Evolutionary conservation across 495 filamentous ascomycete genomes (phyloP).

Genomic region (Podospora pseudopauciseta): DNA sequence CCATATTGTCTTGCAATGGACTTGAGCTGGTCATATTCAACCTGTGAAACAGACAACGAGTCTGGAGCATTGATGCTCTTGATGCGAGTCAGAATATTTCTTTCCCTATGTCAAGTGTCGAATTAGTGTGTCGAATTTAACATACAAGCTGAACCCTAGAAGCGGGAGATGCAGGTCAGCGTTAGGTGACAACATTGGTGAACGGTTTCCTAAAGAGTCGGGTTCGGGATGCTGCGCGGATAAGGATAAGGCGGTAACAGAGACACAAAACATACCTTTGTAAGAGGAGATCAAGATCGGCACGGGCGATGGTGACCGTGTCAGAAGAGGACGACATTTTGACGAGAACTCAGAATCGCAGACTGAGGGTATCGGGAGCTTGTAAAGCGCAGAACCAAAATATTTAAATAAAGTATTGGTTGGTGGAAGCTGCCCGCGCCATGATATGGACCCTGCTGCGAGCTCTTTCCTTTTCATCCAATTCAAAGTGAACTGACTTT

Average conservation of each 20-base stretch:
- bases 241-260: neutral
- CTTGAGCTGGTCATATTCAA: neutral
- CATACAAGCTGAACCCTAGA: neutral
- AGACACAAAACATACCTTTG: conserved; percentile 40
- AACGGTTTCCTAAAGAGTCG: neutral
- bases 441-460: neutral
- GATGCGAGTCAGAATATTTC: conserved; percentile 8
- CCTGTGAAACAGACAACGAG: neutral
- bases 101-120: neutral
- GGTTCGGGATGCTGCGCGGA: neutral
- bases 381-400: neutral
- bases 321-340: conserved; percentile 13
- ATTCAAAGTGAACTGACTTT: neutral
- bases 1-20: conserved; percentile 33
- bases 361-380: neutral
- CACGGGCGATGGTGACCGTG: conserved; percentile 50
- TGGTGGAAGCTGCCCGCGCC: neutral
- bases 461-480: neutral
- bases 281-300: conserved; percentile 51
- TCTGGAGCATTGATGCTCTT: neutral
- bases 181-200: neutral
- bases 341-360: conserved; percentile 3
- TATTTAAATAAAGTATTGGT: neutral
- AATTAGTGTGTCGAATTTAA: neutral
- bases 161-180: neutral